These are phyloP conservation scores for Beauveria sp. DNA, from an alignment of 2,329 filamentous ascomycete genomes.

Conservation along the genomic window DNA sequence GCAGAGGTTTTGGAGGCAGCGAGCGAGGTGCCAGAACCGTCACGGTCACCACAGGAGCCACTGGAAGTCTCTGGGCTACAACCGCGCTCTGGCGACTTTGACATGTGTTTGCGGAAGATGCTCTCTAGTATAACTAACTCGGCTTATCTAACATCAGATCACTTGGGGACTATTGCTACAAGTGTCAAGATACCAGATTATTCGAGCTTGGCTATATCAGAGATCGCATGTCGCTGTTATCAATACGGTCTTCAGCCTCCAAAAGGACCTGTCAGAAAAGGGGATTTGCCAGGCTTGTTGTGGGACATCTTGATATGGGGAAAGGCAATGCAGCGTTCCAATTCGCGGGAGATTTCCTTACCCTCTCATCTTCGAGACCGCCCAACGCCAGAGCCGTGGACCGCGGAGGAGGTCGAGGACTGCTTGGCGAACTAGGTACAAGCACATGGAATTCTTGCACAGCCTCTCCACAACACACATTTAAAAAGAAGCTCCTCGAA, in stretches of 20 bases:
- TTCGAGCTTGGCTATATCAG: background rate
- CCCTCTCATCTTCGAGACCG: too few species aligned
- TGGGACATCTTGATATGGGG: too few species aligned
- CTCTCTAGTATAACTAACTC: background rate
- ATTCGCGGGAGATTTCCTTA: too few species aligned
- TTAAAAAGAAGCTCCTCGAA: too few species aligned
- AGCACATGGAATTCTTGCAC: too few species aligned
- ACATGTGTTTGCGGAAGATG: background rate
- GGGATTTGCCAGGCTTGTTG: too few species aligned
- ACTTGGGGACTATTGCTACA: background rate
- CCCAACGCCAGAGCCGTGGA: too few species aligned
- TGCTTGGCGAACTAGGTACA: too few species aligned
- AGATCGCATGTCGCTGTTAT: background rate
- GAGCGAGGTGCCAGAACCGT: background rate
- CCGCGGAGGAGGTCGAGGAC: too few species aligned
- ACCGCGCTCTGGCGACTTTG: background rate
- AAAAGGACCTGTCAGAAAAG: background rate
- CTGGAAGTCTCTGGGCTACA: background rate
- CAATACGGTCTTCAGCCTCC: background rate
- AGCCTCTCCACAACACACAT: too few species aligned
- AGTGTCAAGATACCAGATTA: background rate
- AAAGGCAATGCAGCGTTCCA: too few species aligned
- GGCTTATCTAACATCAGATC: background rate
- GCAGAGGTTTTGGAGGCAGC: background rate
- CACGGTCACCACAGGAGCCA: background rate